A percentile compares a stretch with the other conserved stretches of the same genome.
These are phyloP conservation scores for Aegilops longissima DNA, from an alignment of 176 grass and related monocot genomes.

Conservation along the genomic window DNA sequence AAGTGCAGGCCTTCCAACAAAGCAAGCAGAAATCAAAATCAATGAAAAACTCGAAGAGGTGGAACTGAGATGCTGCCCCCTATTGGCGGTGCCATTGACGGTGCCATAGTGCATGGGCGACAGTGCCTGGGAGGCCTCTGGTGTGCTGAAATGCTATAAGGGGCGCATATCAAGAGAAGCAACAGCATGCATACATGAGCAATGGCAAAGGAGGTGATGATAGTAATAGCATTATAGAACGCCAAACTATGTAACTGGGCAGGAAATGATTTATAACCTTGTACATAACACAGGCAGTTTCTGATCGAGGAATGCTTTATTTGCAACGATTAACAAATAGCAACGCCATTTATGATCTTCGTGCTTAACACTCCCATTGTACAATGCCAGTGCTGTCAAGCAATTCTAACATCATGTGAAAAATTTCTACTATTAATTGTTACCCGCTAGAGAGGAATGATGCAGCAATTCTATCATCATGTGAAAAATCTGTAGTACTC, in stretches of 20 bases:
- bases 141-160: background rate
- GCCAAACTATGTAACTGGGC: background rate
- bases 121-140: background rate
- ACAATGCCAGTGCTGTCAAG: background rate
- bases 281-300: conserved; percentile 53
- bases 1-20: conserved; percentile 88
- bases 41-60: conserved; percentile 79
- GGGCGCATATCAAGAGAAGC: background rate
- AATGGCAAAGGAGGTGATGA: background rate
- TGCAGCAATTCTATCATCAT: background rate
- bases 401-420: conserved; percentile 11
- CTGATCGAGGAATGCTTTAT: conserved; percentile 17
- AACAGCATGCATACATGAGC: background rate
- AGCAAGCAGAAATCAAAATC: conserved; percentile 79
- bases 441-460: too few species aligned
- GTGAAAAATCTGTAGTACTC: background rate
- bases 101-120: background rate
- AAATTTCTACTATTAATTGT: background rate
- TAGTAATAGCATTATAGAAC: conserved; percentile 8
- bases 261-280: conserved; percentile 24
- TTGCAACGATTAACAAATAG: background rate
- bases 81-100: background rate
- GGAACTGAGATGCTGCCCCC: conserved; percentile 45
- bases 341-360: background rate
- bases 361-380: conserved; percentile 12